Base-by-base conservation (phyloP, 2,329 filamentous ascomycete species). In the Fusarium albidum region DNA sequence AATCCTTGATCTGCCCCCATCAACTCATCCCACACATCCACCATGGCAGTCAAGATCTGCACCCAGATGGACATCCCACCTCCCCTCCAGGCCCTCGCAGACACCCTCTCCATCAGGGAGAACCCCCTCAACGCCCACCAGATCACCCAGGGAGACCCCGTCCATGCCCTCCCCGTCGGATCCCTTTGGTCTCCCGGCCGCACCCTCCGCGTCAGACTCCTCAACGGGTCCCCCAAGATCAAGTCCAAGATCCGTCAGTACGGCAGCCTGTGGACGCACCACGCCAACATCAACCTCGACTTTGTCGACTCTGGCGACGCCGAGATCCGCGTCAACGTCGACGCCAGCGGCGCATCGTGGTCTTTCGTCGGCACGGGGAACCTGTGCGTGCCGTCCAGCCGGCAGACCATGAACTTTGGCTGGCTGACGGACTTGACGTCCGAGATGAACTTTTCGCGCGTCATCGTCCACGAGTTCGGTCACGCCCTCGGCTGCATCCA, bases 401-500 rank as follows among this genome's bases (percentile, higher is more conserved):
- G 28, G n/a, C 25, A 14, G 3, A 51, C 53, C 7, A 56, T 56
- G 53, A 45, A 48, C 27, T 34, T 44, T 10, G 49, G 27, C 33
- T 44, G 27, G 39, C 13, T 29, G 28, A 42, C 27, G 6, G 53
- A 49, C 28, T n/a, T 25, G 13, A 29, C 21, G 14, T 9, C n/a
- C 6, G 50, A 39, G 6, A 3, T 11, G 7, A 34, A 32, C 9
- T 39, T 49, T 26, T 11, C 10, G 7, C 13, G 15, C 3, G 39
- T 48, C 17, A 27, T 52, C n/a, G 18, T 53, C 3, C 53, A 56
- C 10, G 53, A 56, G 44, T 52, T 56, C n/a, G 53, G 53, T 3
- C 53, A 56, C 26, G 53, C 49, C 3, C 39, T 56, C 6, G 53
- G 49, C 3, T 40, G 32, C 18, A n/a, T 31, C n/a, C 53, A 56